These are phyloP conservation scores for Paracorniculantispora psalliotae DNA, from an alignment of 2,329 filamentous ascomycete species.

Conservation along the genomic window DNA sequence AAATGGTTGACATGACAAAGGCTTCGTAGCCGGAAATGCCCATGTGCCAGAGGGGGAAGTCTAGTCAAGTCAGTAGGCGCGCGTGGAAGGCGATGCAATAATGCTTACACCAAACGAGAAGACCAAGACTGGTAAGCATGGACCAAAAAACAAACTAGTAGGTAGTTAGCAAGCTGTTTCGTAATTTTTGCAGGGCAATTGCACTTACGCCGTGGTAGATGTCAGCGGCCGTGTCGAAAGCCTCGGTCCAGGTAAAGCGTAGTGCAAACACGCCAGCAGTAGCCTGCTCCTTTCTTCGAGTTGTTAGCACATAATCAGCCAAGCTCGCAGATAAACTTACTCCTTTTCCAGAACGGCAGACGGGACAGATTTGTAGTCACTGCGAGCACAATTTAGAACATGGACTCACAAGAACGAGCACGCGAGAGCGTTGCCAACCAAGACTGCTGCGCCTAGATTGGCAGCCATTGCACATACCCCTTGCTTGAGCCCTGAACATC, in stretches of 20 bases:
- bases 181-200: not conserved
- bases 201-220: constrained; percentile 82
- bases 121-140: constrained; percentile 79
- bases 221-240: constrained; percentile 78
- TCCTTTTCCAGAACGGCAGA: constrained; percentile 62
- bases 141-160: constrained; percentile 90
- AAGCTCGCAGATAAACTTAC: constrained; percentile 46
- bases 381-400: constrained; percentile 40
- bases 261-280: constrained; percentile 64
- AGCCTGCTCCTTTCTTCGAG: constrained; percentile 66
- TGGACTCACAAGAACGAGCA: constrained; percentile 22
- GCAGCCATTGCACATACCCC: constrained; percentile 98
- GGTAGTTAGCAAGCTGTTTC: constrained; percentile 15
- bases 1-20: constrained; percentile 77
- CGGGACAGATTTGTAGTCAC: constrained; percentile 43
- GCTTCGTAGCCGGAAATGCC: constrained; percentile 95
- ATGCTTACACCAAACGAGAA: constrained; percentile 89
- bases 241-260: constrained; percentile 67
- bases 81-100: no score
- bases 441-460: constrained; percentile 59
- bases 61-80: constrained; percentile 34
- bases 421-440: constrained; percentile 29
- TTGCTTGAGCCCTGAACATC: constrained; percentile 87
- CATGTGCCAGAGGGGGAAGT: constrained; percentile 98
- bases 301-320: constrained; percentile 18